phyloP scores from a whole-genome alignment of 306 rosid species.

The Dryas drummondii region DNA sequence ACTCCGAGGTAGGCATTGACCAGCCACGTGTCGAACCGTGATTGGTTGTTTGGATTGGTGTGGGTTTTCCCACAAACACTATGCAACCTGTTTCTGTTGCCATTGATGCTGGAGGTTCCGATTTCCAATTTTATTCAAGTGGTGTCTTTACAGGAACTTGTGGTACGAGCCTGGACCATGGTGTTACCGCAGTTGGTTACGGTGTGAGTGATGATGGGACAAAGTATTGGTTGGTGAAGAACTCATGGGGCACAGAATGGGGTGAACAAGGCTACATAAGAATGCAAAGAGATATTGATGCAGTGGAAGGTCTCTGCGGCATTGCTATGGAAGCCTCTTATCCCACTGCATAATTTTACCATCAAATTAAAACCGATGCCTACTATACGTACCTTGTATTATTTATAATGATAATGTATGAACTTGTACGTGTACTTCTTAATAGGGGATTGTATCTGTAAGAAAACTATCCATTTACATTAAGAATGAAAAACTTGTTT shows the following conservation, averaged over 20 bases:
- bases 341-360: slow-evolving; percentile 29
- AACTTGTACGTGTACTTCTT: no score
- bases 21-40: no score
- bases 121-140: slow-evolving; percentile 33
- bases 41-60: no score
- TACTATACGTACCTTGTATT: no score
- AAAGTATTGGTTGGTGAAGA: slow-evolving; percentile 49
- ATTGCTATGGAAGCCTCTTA: slow-evolving; percentile 52
- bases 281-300: slow-evolving; percentile 39
- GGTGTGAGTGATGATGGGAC: slow-evolving; percentile 36
- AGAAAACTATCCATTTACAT: no score
- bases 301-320: slow-evolving; percentile 45
- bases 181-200: slow-evolving; percentile 46
- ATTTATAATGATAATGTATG: no score
- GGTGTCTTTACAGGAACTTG: slow-evolving; percentile 48
- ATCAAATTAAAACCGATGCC: no score
- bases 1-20: no score
- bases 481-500: no score
- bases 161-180: slow-evolving; percentile 42
- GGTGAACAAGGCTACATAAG: slow-evolving; percentile 51
- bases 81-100: slow-evolving; percentile 46
- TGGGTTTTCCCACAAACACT: no score
- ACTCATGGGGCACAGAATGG: slow-evolving; percentile 50
- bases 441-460: no score
- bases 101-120: slow-evolving; percentile 42